These are phyloP conservation scores for Candida taoyuanica DNA, from an alignment of 805 yeast species.

Conservation along the genomic window DNA sequence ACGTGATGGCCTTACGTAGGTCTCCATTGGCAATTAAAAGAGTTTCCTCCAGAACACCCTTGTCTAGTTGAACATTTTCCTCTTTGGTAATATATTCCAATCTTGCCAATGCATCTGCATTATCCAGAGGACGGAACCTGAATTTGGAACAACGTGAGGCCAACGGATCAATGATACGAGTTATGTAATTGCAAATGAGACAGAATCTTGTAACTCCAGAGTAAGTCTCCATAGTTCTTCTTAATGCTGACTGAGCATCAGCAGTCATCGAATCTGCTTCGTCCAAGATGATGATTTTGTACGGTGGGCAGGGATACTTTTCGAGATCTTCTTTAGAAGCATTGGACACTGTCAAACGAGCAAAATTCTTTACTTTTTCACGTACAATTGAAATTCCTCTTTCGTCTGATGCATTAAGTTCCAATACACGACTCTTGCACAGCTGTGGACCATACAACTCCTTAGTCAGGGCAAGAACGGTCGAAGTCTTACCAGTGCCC, in stretches of 20 bases:
- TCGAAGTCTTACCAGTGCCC: conserved; percentile 90
- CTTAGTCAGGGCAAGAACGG: conserved; percentile 76
- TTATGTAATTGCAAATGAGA: conserved; percentile 91
- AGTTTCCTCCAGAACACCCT: conserved; percentile 55
- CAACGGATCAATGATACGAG: conserved; percentile 92
- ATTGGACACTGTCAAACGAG: conserved; percentile 77
- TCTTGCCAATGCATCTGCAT: conserved; percentile 63
- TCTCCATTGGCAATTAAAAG: conserved; percentile 82
- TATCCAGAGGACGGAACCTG: conserved; percentile 76
- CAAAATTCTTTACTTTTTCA: conserved; percentile 81
- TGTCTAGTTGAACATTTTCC: conserved; percentile 37
- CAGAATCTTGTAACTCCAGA: conserved; percentile 91
- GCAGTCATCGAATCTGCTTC: conserved; percentile 98
- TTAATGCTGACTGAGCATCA: conserved; percentile 91
- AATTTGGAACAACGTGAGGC: conserved; percentile 97
- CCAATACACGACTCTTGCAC: conserved; percentile 67
- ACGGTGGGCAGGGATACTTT: conserved; percentile 94
- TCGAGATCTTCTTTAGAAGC: conserved; percentile 65
- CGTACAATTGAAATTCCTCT: conserved; percentile 86
- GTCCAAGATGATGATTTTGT: conserved; percentile 86
- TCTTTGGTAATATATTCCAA: conserved; percentile 55
- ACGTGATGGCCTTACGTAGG: conserved; percentile 87
- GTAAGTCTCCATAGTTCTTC: conserved; percentile 92
- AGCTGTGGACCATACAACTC: conserved; percentile 74
- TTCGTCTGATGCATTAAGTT: conserved; percentile 86